phyloP scores from a whole-genome alignment of 2,329 filamentous ascomycete genomes.

The Arthrobotrys megalospora region DNA sequence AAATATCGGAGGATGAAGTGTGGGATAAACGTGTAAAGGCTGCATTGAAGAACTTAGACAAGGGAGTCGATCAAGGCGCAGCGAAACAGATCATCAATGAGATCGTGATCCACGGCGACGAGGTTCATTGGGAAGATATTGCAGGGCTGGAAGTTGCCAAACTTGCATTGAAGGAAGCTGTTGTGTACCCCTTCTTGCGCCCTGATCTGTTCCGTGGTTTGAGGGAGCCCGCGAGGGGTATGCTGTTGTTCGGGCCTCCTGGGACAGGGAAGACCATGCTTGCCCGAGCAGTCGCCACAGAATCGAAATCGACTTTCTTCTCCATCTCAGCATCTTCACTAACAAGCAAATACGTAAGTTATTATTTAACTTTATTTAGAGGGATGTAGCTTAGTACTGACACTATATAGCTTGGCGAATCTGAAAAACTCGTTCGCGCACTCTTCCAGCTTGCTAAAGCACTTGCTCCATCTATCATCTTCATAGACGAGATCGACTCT shows the following conservation, averaged over 20 bases:
- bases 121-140: constrained; percentile 94
- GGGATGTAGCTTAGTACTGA: constrained; percentile 1
- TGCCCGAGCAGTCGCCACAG: constrained; percentile 91
- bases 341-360: constrained; percentile 83
- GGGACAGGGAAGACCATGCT: constrained; percentile 99
- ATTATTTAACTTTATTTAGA: neutral
- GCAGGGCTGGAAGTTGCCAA: constrained; percentile 93
- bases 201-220: constrained; percentile 97
- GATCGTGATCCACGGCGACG: constrained; percentile 92
- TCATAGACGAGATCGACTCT: constrained; percentile 98
- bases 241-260: constrained; percentile 95
- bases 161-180: constrained; percentile 90
- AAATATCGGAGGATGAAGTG: constrained; percentile 61
- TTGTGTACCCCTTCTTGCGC: constrained; percentile 95
- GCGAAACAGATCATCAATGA: constrained; percentile 96
- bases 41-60: constrained; percentile 83
- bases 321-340: constrained; percentile 94
- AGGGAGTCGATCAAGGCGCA: constrained; percentile 83
- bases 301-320: constrained; percentile 95
- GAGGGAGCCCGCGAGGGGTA: constrained; percentile 91
- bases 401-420: constrained; percentile 78
- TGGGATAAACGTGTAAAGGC: constrained; percentile 76
- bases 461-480: constrained; percentile 94
- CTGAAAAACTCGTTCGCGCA: constrained; percentile 93
- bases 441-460: constrained; percentile 90